Conservation (phyloP, 257 asterid species). For the Marsdenia floribunda region DNA sequence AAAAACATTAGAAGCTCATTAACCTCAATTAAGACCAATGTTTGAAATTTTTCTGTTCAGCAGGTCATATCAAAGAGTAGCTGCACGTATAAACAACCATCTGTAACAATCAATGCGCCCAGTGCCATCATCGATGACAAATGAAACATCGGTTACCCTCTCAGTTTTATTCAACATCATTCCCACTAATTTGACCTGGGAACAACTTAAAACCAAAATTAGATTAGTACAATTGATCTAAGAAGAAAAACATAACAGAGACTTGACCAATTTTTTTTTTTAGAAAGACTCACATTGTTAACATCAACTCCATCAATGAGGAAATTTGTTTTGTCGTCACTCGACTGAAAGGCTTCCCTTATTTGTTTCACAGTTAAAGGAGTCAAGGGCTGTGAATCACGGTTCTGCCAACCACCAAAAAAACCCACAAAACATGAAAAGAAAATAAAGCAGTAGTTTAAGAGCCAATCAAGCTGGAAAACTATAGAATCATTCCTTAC, state of each 20-base stretch:
- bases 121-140: constrained; percentile 84
- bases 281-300: constrained; percentile 43
- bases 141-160: constrained; percentile 60
- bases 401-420: constrained; percentile 39
- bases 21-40: background rate
- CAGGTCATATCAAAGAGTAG: background rate
- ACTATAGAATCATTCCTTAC: background rate
- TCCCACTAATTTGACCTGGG: constrained; percentile 80
- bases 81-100: constrained; percentile 41
- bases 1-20: background rate
- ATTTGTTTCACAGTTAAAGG: constrained; percentile 92
- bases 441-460: background rate
- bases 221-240: background rate
- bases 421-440: background rate
- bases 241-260: background rate
- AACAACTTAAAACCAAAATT: constrained; percentile 8
- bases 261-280: background rate
- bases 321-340: constrained; percentile 61
- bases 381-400: constrained; percentile 67
- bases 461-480: background rate
- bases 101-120: constrained; percentile 68
- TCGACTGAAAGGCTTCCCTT: constrained; percentile 53
- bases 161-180: constrained; percentile 50
- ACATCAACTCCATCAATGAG: constrained; percentile 78
- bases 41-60: background rate